These are phyloP conservation scores for Omphalotus guepiniiformis DNA, from an alignment of 768 basidiomycete genomes.

Conservation along the genomic window DNA sequence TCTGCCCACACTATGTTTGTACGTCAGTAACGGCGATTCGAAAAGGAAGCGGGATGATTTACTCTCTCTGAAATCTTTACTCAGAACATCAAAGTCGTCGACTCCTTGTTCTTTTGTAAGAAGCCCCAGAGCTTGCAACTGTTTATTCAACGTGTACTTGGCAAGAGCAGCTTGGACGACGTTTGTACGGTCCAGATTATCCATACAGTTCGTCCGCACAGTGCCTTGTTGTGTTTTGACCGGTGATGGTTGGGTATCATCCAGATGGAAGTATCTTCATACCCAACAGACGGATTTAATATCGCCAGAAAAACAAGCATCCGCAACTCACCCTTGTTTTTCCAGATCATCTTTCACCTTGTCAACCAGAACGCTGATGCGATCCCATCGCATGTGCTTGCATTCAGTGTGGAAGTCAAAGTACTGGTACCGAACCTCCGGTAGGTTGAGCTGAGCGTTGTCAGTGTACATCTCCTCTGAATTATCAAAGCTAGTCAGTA, in stretches of 20 bases:
- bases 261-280: slow-evolving; percentile 73
- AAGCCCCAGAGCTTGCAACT: slow-evolving; percentile 71
- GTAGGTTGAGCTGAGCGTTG: slow-evolving; percentile 50
- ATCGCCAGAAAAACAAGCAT: not conserved
- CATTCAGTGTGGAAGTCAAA: slow-evolving; percentile 98
- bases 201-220: slow-evolving; percentile 97
- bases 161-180: slow-evolving; percentile 92
- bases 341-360: slow-evolving; percentile 65
- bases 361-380: slow-evolving; percentile 80
- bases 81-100: slow-evolving; percentile 78
- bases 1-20: slow-evolving; percentile 90
- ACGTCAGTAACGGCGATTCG: not conserved
- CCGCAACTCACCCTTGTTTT: slow-evolving; percentile 54
- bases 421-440: slow-evolving; percentile 81
- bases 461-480: slow-evolving; percentile 5
- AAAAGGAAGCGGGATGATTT: slow-evolving; percentile 24
- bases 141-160: slow-evolving; percentile 76
- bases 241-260: slow-evolving; percentile 41
- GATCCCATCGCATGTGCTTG: slow-evolving; percentile 91
- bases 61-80: slow-evolving; percentile 87
- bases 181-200: slow-evolving; percentile 93
- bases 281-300: not conserved
- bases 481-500: slow-evolving; percentile 20
- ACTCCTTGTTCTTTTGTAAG: slow-evolving; percentile 66
- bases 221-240: slow-evolving; percentile 66